Percentiles rank a stretch among this genome's conserved stretches.
Evolutionary conservation across 148 eudicot species (phyloP).

Genomic region (Hydrangea macrophylla): DNA sequence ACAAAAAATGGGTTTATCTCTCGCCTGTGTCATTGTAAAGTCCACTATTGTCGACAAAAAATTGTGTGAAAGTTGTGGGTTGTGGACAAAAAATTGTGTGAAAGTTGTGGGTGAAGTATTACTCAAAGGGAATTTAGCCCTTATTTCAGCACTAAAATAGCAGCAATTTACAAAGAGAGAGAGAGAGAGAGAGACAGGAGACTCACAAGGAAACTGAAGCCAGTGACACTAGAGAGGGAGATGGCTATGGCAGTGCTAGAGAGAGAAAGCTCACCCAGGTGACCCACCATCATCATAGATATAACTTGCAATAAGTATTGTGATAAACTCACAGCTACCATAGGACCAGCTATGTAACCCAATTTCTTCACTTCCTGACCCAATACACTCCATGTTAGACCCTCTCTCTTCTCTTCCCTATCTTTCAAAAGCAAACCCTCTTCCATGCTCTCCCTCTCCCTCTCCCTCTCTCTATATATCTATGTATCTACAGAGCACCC

Average conservation of each 20-base stretch:
- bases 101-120: no score
- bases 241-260: constrained; percentile 58
- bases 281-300: constrained; percentile 57
- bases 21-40: no score
- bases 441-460: constrained; percentile 20
- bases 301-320: constrained; percentile 39
- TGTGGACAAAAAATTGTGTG: no score
- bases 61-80: no score
- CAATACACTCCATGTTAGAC: constrained; percentile 17
- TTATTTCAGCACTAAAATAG: no score
- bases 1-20: no score
- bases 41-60: no score
- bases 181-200: not conserved
- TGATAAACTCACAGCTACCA: constrained; percentile 36
- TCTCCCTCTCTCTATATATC: not conserved
- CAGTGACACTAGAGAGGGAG: constrained; percentile 50
- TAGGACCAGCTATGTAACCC: constrained; percentile 40
- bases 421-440: constrained; percentile 19
- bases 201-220: constrained; percentile 36
- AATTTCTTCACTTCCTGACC: constrained; percentile 32
- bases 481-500: not conserved
- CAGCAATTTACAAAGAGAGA: not conserved
- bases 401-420: not conserved
- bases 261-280: constrained; percentile 52
- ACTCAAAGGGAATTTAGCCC: no score